These are phyloP conservation scores for Leonotis leonurus DNA, from an alignment of 257 asterid genomes.

Conservation along the genomic window DNA sequence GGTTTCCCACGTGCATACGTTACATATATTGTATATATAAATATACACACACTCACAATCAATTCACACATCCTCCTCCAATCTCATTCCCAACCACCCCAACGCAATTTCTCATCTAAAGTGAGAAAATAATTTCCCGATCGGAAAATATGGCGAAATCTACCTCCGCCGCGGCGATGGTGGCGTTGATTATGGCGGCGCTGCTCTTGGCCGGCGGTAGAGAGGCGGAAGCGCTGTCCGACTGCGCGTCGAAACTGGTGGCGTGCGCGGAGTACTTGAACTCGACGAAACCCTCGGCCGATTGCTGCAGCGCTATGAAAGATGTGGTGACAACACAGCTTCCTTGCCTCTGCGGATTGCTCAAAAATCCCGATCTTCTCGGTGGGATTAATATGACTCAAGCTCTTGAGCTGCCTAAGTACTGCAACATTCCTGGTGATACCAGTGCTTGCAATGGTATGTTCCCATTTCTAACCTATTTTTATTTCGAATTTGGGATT, in stretches of 20 bases:
- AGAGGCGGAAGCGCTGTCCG: constrained; percentile 26
- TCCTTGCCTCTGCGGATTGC: constrained; percentile 37
- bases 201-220: constrained; percentile 10
- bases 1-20: too few relatives aligned
- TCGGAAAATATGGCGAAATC: constrained; percentile 12
- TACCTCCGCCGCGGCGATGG: constrained; percentile 7
- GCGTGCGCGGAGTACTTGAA: constrained; percentile 27
- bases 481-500: too few relatives aligned
- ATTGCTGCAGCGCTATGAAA: constrained; percentile 36
- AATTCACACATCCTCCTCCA: too few relatives aligned
- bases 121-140: too few relatives aligned
- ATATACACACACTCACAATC: too few relatives aligned
- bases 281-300: constrained; percentile 30
- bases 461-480: not conserved
- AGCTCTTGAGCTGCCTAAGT: constrained; percentile 36
- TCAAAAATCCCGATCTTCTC: constrained; percentile 8
- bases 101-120: too few relatives aligned
- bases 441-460: constrained; percentile 34
- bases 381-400: constrained; percentile 33
- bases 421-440: constrained; percentile 26
- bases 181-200: constrained; percentile 25
- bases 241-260: constrained; percentile 28
- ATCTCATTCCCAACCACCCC: too few relatives aligned
- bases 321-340: constrained; percentile 34
- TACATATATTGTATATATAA: too few relatives aligned